phyloP scores from a whole-genome alignment of 352 stramenopile genomes.

The Globisporangium takayamanum region DNA sequence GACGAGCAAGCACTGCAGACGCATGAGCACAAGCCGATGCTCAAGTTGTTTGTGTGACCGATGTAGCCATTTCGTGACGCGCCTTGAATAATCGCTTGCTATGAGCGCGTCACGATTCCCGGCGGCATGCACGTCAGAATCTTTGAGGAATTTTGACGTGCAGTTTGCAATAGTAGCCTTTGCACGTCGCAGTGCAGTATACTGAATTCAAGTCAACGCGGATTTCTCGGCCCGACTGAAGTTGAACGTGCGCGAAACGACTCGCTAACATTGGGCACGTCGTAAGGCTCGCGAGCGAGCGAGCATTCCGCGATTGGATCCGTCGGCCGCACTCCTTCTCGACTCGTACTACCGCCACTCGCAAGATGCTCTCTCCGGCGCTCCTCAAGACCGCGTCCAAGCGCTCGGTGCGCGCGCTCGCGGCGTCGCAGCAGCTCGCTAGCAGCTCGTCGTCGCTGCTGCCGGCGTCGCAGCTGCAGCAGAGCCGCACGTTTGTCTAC shows the following conservation, averaged over 20 bases:
- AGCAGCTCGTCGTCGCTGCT: slow-evolving; percentile 16
- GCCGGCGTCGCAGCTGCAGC: slow-evolving; percentile 44
- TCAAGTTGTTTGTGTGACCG: too few species aligned
- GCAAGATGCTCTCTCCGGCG: slow-evolving; percentile 25
- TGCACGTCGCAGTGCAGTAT: not conserved
- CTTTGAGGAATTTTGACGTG: not conserved
- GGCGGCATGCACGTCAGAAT: not conserved
- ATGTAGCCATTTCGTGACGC: not conserved
- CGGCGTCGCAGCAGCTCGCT: slow-evolving; percentile 1
- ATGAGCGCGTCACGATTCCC: not conserved
- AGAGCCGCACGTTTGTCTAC: slow-evolving; percentile 77
- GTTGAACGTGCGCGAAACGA: slow-evolving; percentile 1
- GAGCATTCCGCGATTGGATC: slow-evolving; percentile 13
- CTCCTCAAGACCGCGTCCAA: slow-evolving; percentile 37
- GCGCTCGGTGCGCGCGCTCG: slow-evolving; percentile 19
- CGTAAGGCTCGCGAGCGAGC: not conserved
- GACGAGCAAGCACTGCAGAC: not conserved
- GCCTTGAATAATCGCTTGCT: too few species aligned
- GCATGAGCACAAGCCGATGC: not conserved
- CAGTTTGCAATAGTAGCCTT: not conserved
- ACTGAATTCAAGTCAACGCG: not conserved
- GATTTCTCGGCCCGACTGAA: not conserved
- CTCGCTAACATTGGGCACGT: not conserved
- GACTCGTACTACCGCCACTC: not conserved
- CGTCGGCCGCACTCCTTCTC: not conserved